Base-by-base conservation (phyloP, 192 early-diverging fungal genomes). In the Funneliformis geosporum region DNA sequence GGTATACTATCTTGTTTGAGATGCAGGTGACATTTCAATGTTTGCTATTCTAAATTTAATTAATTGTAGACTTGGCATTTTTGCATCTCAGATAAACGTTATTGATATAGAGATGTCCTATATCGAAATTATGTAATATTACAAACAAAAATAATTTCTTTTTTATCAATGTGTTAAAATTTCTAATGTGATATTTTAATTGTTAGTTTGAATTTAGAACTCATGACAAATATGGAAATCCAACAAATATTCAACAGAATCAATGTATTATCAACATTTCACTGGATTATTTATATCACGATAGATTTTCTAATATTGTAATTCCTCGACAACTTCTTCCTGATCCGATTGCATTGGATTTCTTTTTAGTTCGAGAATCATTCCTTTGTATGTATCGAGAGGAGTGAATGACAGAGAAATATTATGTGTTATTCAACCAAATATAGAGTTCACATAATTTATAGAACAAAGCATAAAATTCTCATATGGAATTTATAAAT, bases 1-100 rank as follows among this genome's bases (percentile, higher is more conserved):
- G 39, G 73, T 75, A 75, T 39, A 50, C 18, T 75, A 60, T 75
- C 60, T 59, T 55, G 16, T 16, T 27, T 75, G 16, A 28, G 16
- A 11, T 75, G 44, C 28, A 75, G 8, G 68, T 23, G 23, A 12
- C 14, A 59, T n/a, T 27, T 21, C 38, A 59, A 59, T 74, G 33
- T 50, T 74, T 47, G 27, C 59, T 28, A 40, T 16, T 59, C 28
- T 25, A 44, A 72, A 44, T 42, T 18, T 73, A 27, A 27, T 28
- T 21, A 2, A 44, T 25, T 47, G n/a, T 14, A 75, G 73, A 50
- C 73, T 0, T 74, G 73, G 46, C 73, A 74, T 9, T 74, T 50
- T 70, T 70, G 68, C 14, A 11, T 40, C 12, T 6, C 14, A 28
- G 44, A 47, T 1, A 60, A 25, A 18, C 59, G 0, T n/a, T n/a